Base-by-base conservation (phyloP, 2,329 filamentous ascomycete species). In the Colletotrichum gigasporum region DNA sequence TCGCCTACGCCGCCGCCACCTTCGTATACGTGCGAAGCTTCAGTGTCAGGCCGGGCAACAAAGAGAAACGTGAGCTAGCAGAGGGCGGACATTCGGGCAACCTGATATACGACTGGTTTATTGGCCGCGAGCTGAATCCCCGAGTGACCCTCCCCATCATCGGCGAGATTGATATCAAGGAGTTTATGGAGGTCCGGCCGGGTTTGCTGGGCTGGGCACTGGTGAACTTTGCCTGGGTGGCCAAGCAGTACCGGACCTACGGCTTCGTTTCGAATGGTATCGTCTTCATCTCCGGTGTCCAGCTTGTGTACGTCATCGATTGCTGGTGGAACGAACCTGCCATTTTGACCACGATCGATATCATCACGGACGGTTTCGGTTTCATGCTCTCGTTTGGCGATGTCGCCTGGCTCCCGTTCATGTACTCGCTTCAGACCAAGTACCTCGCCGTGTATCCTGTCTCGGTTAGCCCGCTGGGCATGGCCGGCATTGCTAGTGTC, bases 331-430 rank as follows among this genome's bases (percentile, higher is more conserved):
- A 95, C 86, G 95, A 98, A 76, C 85, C 92, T 0, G 91, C 93
- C 2, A 91, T 97, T 67, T 81, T 97, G 68, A 97, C 94, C 2
- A 97, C 94, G 30, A 97, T 98, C 80, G 95, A 98, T 74, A 91
- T 97, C 69, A 97, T 91, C 53, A 92, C 90, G 41, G 95, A 98
- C 71, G 95, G 95, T 5, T 97, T 98, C 70, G 95, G 95, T 55
- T 93, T 93, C 81, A 98, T 98, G 95, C 85, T 98, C 32, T 84
- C 92, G 2, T 97, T 97, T 74, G 95, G 94, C 59, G 95, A 98
- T 72, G 84, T 97, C 5, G 92, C 91, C 66, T 98, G 95, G 95
- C 87, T 97, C 2, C 95, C 95, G 0, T 97, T 97, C 75, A 84
- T 93, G 63, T 98, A 97, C 83, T 91, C 89, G 16, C 83, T 93